These are phyloP conservation scores for Stemphylium vesicarium DNA, from an alignment of 2,329 filamentous ascomycete genomes.

Conservation along the genomic window DNA sequence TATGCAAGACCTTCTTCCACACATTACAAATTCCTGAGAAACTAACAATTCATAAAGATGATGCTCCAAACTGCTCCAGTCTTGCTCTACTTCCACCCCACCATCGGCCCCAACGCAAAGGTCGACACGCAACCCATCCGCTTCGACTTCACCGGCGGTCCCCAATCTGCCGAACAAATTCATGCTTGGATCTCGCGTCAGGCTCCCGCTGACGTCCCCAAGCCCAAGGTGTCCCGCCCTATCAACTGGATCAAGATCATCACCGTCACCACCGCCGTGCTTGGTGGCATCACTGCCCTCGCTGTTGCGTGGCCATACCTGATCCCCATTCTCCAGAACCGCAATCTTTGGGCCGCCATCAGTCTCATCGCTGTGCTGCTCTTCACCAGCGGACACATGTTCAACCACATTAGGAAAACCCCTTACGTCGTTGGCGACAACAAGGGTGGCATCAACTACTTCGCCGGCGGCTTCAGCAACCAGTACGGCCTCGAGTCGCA, in stretches of 20 bases:
- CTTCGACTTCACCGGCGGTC: constrained; percentile 82
- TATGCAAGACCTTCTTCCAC: constrained; percentile 51
- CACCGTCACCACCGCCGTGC: constrained; percentile 68
- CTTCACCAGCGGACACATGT: constrained; percentile 98
- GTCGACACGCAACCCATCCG: constrained; percentile 71
- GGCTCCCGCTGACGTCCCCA: constrained; percentile 70
- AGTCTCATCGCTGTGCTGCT: constrained; percentile 88
- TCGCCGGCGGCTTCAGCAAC: constrained; percentile 89
- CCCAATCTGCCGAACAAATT: constrained; percentile 76
- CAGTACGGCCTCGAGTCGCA: constrained; percentile 96
- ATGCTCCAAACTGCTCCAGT: constrained; percentile 94
- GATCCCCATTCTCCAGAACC: constrained; percentile 81
- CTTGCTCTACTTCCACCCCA: constrained; percentile 85
- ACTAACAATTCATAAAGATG: constrained; percentile 63
- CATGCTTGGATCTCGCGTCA: constrained; percentile 81
- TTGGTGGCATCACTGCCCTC: constrained; percentile 72
- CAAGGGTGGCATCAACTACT: constrained; percentile 85
- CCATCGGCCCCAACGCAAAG: constrained; percentile 78
- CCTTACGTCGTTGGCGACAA: constrained; percentile 90
- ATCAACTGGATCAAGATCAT: constrained; percentile 84
- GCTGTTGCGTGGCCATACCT: constrained; percentile 79
- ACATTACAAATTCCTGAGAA: not conserved
- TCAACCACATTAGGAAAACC: constrained; percentile 96
- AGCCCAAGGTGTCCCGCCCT: constrained; percentile 79
- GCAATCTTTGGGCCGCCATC: constrained; percentile 91